Conservation (phyloP, 352 stramenopile species). For the Pythium myriotylum region DNA sequence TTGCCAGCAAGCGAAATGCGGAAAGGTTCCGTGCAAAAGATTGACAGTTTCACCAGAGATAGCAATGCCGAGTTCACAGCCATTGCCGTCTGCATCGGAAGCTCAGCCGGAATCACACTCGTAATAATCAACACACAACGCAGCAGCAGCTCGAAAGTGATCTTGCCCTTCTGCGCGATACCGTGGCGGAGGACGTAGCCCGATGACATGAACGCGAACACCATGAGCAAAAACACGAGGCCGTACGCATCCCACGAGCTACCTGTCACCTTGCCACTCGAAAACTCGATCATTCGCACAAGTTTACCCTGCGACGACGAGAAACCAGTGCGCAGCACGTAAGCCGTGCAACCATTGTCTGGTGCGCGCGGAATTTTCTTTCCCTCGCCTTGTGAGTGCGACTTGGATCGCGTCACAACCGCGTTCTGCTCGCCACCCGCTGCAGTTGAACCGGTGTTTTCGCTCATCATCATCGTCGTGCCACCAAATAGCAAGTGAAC, state of each 20-base stretch:
- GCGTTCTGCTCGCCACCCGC: constrained; percentile 19
- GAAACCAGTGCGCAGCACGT: constrained; percentile 97
- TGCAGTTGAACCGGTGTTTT: constrained; percentile 39
- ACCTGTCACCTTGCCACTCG: constrained; percentile 95
- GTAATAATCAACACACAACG: constrained; percentile 99
- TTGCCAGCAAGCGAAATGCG: constrained; percentile 97
- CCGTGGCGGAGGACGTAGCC: constrained; percentile 93
- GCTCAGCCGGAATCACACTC: constrained; percentile 97
- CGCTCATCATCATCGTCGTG: constrained; percentile 90
- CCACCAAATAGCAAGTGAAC: constrained; percentile 94
- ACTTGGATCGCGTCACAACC: constrained; percentile 26
- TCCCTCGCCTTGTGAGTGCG: constrained; percentile 25
- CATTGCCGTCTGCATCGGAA: constrained; percentile 98
- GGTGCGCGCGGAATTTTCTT: constrained; percentile 71
- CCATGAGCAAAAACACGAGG: constrained; percentile 95
- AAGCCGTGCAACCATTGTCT: constrained; percentile 91
- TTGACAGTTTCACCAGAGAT: constrained; percentile 93
- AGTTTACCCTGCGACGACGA: constrained; percentile 97
- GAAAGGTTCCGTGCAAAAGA: constrained; percentile 99
- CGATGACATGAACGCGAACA: constrained; percentile 96
- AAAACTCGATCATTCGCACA: constrained; percentile 98
- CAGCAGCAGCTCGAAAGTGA: constrained; percentile 95
- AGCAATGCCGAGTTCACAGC: constrained; percentile 97
- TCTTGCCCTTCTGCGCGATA: constrained; percentile 89
- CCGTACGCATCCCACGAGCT: constrained; percentile 96